Evolutionary conservation across 306 rosid genomes (phyloP).

Genomic region (Argentina anserina): DNA sequence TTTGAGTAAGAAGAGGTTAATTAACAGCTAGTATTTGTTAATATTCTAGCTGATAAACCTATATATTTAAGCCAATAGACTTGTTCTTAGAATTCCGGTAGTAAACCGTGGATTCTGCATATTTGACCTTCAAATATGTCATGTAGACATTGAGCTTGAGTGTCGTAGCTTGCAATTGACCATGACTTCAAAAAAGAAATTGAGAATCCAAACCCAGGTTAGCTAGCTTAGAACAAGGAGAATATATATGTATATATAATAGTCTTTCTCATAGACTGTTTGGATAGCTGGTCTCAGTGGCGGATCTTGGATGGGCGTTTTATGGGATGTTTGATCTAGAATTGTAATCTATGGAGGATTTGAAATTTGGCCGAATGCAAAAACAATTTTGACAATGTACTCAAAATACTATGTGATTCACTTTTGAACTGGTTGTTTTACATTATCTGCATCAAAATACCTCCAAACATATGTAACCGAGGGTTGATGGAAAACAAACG

Average conservation of each 20-base stretch:
- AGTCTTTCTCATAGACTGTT: too few relatives aligned
- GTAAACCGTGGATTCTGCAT: background rate
- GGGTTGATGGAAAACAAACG: too few relatives aligned
- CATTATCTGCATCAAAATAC: too few relatives aligned
- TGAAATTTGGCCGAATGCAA: too few relatives aligned
- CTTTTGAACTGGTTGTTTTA: too few relatives aligned
- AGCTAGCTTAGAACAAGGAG: background rate
- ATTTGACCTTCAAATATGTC: background rate
- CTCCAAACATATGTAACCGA: too few relatives aligned
- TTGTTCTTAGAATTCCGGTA: background rate
- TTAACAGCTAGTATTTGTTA: background rate
- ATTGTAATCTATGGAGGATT: too few relatives aligned
- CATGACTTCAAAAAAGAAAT: background rate
- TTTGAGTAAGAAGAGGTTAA: background rate
- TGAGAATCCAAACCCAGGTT: background rate
- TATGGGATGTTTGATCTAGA: too few relatives aligned
- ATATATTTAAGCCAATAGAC: background rate
- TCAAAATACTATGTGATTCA: too few relatives aligned
- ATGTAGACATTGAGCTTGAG: conserved; percentile 18
- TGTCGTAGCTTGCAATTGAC: conserved; percentile 16
- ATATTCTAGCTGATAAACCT: background rate
- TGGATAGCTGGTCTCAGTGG: too few relatives aligned
- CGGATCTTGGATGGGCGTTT: too few relatives aligned
- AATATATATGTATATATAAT: background rate
- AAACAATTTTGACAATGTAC: too few relatives aligned